Base-by-base conservation (phyloP, 352 stramenopile genomes). In the Phytopythium helicoides region DNA sequence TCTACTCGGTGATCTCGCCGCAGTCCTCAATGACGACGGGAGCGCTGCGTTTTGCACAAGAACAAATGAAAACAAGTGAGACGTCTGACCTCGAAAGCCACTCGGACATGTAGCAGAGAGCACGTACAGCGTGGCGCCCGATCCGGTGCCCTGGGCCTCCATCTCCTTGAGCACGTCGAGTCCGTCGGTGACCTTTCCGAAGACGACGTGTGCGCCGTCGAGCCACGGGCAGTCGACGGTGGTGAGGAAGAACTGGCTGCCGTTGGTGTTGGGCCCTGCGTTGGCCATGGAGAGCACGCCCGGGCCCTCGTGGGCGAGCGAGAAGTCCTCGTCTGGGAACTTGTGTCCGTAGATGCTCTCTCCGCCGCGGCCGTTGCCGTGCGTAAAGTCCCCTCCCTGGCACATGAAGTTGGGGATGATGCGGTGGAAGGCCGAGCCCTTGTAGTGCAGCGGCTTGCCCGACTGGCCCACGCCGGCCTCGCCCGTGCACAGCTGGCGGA, bases 241-340 rank as follows among this genome's bases (percentile, higher is more conserved):
- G 22, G 86, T 96, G 39, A 99, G 91, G 80, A 99, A 99, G 76
- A 99, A 99, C 77, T 98, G 95, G 62, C 90, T 98, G 18, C 94
- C 94, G 71, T 99, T 99, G 1, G 96, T 99, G 83, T 99, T 89
- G 7, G 84, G 87, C 2, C 97, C 97, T 6, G 88, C 87, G 72
- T 99, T 99, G 22, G 96, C 97, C 96, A 99, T 99, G 41, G 88
- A 97, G 14, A 99, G 73, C 11, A 97, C 64, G 45, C 95, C 95
- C 14, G 70, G 65, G 38, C 86, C 77, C 49, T 87, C 74, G 76
- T 99, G 97, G 64, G 89, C 87, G 25, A 98, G 81, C 38, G 77
- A 56, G 53, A 99, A 99, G 65, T 98, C 98, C 73, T 99, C 91
- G 72, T 99, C 97, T 3, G 77, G 57, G 68, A 99, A 99, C 48